Evolutionary conservation across 2,329 filamentous ascomycete genomes (phyloP), one percentile per base, ranked within the genome.

Genomic region (Beauveria rudraprayagi): DNA sequence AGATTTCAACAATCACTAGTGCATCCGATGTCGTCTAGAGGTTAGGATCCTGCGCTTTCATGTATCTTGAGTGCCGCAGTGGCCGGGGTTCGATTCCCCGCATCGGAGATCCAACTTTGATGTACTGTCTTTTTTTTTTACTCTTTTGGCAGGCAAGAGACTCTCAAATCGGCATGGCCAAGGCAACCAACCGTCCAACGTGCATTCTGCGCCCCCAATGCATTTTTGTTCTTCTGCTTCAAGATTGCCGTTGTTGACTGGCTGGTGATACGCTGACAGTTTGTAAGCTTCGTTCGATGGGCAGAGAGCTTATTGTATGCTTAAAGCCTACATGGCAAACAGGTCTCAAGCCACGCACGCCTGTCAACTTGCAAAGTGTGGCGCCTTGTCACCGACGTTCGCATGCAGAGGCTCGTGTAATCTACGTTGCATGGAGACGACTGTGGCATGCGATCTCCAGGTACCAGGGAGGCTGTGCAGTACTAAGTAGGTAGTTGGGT

Each of bases 31-130:
- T 60, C 30, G 57, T 60, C 48, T 53, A 60, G 37, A 28, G 57
- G 57, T 53, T 60, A 60, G 57, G 48, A 60, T 60, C 41, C 50
- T 60, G 41, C 57, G 57, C 57, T 60, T 60, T 60, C 57, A 60
- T 52, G 26, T 9, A 22, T 10, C 11, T 37, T 53, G 57, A 53
- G 48, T 50, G 56, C 57, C 57, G 57, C 41, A 60, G 50, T 52
- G 57, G 48, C 37, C 57, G 57, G 57, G 57, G 57, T 60, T 60
- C 57, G 24, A 60, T 60, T 54, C 57, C 57, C 57, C 57, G 57
- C 48, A 60, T 60, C 57, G 57, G 57, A 60, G 57, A 34, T 60
- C 37, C 37, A 37, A 37, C 48, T 24, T 40, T 37, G 41, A 54
- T 54, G 52, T 43, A 16, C 52, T 43, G 16, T 30, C 3, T 44